These are phyloP conservation scores for Trypanosoma congolense DNA, from an alignment of 208 protist genomes.

Conservation along the genomic window DNA sequence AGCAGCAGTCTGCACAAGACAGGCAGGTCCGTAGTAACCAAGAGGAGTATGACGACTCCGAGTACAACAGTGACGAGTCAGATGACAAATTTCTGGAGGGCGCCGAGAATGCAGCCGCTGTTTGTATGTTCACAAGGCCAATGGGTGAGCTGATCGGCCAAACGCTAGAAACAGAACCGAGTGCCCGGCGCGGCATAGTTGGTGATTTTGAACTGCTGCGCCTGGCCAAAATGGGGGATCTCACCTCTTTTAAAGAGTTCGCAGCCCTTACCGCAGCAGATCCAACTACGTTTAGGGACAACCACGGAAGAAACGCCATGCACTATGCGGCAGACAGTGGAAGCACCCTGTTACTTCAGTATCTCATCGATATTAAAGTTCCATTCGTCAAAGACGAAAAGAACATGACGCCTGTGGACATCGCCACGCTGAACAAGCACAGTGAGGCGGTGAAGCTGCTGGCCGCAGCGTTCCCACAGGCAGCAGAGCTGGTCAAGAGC, in stretches of 20 bases:
- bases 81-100: constrained; percentile 24
- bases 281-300: constrained; percentile 57
- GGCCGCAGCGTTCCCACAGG: constrained; percentile 27
- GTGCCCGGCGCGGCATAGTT: constrained; percentile 29
- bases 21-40: too few relatives aligned
- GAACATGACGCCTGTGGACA: constrained; percentile 68
- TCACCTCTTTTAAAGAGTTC: constrained; percentile 50
- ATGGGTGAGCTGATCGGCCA: constrained; percentile 20
- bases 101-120: constrained; percentile 4
- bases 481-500: constrained; percentile 22
- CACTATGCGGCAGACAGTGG: constrained; percentile 84
- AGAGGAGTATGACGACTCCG: constrained; percentile 23
- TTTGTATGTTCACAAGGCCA: constrained; percentile 26
- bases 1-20: too few relatives aligned
- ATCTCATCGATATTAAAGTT: constrained; percentile 38
- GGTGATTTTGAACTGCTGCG: constrained; percentile 84
- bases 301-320: constrained; percentile 64
- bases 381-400: constrained; percentile 60
- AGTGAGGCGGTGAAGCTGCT: constrained; percentile 19
- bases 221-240: constrained; percentile 78
- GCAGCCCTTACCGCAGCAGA: constrained; percentile 25
- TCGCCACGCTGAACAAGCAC: constrained; percentile 57
- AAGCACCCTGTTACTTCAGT: constrained; percentile 35
- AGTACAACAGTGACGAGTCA: constrained; percentile 5
- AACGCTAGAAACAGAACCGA: constrained; percentile 35